Conservation (phyloP, 2,329 filamentous ascomycete species). For the Alternaria consortialis region DNA sequence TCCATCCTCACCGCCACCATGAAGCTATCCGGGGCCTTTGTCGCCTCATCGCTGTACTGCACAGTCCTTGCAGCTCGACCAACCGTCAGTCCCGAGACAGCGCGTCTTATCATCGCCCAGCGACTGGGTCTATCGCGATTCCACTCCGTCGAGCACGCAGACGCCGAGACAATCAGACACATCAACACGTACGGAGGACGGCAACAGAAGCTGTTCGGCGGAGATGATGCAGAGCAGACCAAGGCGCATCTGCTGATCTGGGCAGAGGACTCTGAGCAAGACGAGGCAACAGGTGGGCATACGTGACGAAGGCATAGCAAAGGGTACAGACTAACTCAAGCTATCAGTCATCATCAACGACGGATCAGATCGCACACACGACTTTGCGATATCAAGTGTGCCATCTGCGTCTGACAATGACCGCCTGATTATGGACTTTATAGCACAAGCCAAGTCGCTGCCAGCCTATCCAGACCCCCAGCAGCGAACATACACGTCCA, state of each 20-base stretch:
- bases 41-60: conserved; percentile 54
- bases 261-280: conserved; percentile 52
- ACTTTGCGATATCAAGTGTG: conserved; percentile 46
- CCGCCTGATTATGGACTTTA: conserved; percentile 49
- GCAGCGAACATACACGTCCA: conserved; percentile 35
- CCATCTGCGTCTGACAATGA: conserved; percentile 47
- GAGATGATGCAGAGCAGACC: conserved; percentile 29
- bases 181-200: conserved; percentile 58
- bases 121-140: conserved; percentile 60
- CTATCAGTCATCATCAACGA: conserved; percentile 38
- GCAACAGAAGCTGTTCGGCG: conserved; percentile 53
- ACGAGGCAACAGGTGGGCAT: conserved; percentile 43
- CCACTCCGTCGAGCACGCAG: conserved; percentile 54
- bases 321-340: conserved; percentile 24
- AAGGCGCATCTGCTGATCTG: conserved; percentile 49
- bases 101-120: conserved; percentile 61
- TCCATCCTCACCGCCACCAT: conserved; percentile 50
- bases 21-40: conserved; percentile 54
- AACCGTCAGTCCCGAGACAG: conserved; percentile 52
- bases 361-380: conserved; percentile 22
- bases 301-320: background rate
- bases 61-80: conserved; percentile 45
- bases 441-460: conserved; percentile 45
- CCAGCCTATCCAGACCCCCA: conserved; percentile 39
- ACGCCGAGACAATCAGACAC: conserved; percentile 54